phyloP scores from a whole-genome alignment of 768 basidiomycete genomes.

The Tulasnella sp. region DNA sequence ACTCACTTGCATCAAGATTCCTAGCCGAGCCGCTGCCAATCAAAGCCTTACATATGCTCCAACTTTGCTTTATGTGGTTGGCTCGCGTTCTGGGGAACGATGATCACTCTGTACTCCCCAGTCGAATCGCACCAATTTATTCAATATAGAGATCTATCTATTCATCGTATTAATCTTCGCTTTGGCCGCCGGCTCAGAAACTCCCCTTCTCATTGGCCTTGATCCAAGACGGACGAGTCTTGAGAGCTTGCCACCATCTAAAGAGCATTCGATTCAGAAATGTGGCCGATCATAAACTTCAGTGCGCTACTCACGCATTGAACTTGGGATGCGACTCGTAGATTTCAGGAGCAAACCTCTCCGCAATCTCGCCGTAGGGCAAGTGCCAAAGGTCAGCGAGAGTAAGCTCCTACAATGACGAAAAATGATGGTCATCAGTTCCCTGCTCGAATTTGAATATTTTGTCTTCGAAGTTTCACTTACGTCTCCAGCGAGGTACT shows the following conservation, averaged over 20 bases:
- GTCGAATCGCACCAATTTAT: not conserved
- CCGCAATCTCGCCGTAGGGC: not conserved
- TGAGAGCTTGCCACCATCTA: not conserved
- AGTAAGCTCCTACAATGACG: not conserved
- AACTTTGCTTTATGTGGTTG: no score
- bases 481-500: conserved; percentile 37
- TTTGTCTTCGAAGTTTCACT: not conserved
- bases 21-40: no score
- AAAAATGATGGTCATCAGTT: not conserved
- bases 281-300: no score
- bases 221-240: not conserved
- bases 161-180: not conserved
- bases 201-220: not conserved
- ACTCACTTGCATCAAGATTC: no score
- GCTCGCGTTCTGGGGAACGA: no score
- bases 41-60: no score
- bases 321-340: not conserved
- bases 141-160: not conserved
- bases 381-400: conserved; percentile 12
- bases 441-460: not conserved
- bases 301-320: not conserved
- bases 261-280: not conserved
- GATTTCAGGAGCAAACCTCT: not conserved
- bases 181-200: not conserved
- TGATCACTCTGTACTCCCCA: no score